phyloP scores from a whole-genome alignment of 768 basidiomycete species.

The Lyophyllum shimeji region DNA sequence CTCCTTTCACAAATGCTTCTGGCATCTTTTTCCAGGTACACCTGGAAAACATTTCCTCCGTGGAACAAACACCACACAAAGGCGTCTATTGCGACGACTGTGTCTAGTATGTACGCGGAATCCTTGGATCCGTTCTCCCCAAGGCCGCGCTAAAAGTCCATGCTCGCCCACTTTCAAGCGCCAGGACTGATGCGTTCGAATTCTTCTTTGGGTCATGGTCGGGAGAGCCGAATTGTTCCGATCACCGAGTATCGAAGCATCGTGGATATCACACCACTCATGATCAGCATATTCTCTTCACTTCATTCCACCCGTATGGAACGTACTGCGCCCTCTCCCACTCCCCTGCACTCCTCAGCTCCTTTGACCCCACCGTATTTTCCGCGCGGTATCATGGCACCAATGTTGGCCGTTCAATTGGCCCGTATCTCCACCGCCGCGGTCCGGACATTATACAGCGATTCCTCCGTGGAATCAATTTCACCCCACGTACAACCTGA shows the following conservation, averaged over 20 bases:
- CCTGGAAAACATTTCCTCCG: conserved; percentile 28
- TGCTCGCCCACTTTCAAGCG: not conserved
- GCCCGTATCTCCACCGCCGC: conserved; percentile 33
- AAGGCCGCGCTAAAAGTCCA: not conserved
- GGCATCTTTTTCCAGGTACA: conserved; percentile 40
- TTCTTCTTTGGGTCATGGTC: conserved; percentile 21
- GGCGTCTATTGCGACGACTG: conserved; percentile 1
- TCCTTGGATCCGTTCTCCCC: not conserved
- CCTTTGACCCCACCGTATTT: conserved; percentile 9
- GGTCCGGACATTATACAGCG: conserved; percentile 29
- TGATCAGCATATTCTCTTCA: not conserved
- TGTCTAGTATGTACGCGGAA: too few species aligned
- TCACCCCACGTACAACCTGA: conserved; percentile 14
- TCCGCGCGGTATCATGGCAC: conserved; percentile 2
- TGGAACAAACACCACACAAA: conserved; percentile 17
- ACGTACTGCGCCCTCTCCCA: not conserved
- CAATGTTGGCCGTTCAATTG: conserved; percentile 6
- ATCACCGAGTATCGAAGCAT: conserved; percentile 28
- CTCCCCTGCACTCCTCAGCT: not conserved
- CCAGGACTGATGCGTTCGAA: conserved; percentile 20
- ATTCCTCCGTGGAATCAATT: conserved; percentile 36
- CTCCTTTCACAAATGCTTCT: conserved; percentile 28
- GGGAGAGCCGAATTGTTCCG: conserved; percentile 36
- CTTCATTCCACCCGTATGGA: not conserved
- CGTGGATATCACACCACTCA: conserved; percentile 8